phyloP scores from a whole-genome alignment of 345 rosid genomes.

The Clarkia xantiana region DNA sequence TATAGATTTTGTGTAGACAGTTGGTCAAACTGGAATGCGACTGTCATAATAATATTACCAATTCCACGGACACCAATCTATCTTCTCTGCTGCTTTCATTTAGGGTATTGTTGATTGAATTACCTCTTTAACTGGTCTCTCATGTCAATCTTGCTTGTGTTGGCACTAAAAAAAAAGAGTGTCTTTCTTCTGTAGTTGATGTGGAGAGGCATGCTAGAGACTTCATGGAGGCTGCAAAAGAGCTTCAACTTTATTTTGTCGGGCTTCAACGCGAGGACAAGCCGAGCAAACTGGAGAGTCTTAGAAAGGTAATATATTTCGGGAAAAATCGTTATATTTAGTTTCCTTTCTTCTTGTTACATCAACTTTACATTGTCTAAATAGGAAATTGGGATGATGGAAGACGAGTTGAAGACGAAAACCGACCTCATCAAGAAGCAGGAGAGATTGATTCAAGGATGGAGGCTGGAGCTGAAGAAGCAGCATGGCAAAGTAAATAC shows the following conservation, averaged over 20 bases:
- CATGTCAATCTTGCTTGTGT: neutral
- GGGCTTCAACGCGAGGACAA: slow-evolving; percentile 66
- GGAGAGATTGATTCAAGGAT: slow-evolving; percentile 43
- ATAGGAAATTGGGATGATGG: slow-evolving; percentile 70
- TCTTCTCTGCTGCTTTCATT: no score
- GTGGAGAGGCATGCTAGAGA: slow-evolving; percentile 92
- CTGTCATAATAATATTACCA: no score
- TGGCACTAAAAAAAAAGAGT: slow-evolving; percentile 3
- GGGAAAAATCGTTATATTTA: neutral
- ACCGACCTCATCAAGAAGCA: slow-evolving; percentile 57
- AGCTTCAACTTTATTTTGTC: slow-evolving; percentile 71
- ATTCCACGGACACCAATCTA: no score
- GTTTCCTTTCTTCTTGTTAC: neutral
- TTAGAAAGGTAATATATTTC: slow-evolving; percentile 40
- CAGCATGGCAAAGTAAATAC: slow-evolving; percentile 47
- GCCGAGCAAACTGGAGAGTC: slow-evolving; percentile 42
- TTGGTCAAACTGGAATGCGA: no score
- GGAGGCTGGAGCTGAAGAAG: slow-evolving; percentile 51
- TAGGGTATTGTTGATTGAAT: no score
- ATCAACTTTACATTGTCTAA: neutral
- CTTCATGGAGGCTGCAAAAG: slow-evolving; percentile 97
- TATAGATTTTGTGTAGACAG: no score
- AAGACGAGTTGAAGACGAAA: slow-evolving; percentile 60
- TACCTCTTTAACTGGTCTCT: no score
- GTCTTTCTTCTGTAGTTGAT: slow-evolving; percentile 21